Evolutionary conservation across 306 rosid genomes (phyloP).

Genomic region (Corylus americana): DNA sequence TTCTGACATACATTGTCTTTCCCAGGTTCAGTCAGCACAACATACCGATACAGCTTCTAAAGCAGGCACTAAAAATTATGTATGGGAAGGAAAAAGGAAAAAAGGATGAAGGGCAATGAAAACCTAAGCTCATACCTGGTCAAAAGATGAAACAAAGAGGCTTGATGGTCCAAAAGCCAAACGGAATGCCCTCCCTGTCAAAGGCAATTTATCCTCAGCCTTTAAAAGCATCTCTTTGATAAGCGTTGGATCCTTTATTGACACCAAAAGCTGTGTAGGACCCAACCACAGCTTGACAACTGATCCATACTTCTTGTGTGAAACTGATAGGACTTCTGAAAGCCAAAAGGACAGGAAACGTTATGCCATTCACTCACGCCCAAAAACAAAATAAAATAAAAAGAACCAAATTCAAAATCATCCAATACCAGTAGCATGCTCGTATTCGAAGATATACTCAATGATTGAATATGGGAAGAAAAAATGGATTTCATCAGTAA

Average conservation of each 20-base stretch:
- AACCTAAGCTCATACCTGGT: constrained; percentile 43
- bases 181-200: constrained; percentile 58
- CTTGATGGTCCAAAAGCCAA: constrained; percentile 73
- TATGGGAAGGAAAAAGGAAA: background rate
- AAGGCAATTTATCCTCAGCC: constrained; percentile 75
- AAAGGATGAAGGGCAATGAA: background rate
- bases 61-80: background rate
- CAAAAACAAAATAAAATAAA: background rate
- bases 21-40: background rate
- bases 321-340: constrained; percentile 60
- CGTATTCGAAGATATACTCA: background rate
- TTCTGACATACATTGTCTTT: background rate
- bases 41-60: background rate
- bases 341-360: constrained; percentile 16
- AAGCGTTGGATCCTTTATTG: constrained; percentile 63
- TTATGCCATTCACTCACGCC: background rate
- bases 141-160: constrained; percentile 76
- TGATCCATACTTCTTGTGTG: constrained; percentile 66
- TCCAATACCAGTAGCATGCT: background rate
- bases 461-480: background rate
- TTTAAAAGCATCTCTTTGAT: constrained; percentile 69
- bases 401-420: background rate
- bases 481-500: background rate
- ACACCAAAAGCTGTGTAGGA: constrained; percentile 79
- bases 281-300: constrained; percentile 83